phyloP scores from a whole-genome alignment of 2,329 filamentous ascomycete genomes.

The Cladorrhinum sp. region DNA sequence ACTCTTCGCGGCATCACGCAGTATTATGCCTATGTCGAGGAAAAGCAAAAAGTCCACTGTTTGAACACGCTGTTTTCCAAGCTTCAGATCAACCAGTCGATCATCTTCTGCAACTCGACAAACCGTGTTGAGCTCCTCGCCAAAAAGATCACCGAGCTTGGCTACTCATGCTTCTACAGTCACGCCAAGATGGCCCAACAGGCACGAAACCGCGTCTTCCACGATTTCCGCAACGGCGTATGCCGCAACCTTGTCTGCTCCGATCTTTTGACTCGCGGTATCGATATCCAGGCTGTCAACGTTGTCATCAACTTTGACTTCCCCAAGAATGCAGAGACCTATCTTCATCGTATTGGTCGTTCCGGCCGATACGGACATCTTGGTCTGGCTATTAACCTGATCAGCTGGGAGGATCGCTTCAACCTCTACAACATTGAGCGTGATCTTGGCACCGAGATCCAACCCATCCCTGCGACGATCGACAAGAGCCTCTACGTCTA shows the following conservation, averaged over 20 bases:
- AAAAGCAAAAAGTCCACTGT: constrained; percentile 99
- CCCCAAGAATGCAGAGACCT: constrained; percentile 98
- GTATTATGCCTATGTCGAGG: constrained; percentile 98
- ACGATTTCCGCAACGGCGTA: constrained; percentile 97
- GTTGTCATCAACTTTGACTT: constrained; percentile 99
- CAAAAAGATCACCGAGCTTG: constrained; percentile 98
- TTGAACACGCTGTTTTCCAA: constrained; percentile 98
- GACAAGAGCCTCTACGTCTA: constrained; percentile 99
- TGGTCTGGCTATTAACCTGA: constrained; percentile 96
- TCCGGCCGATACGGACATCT: constrained; percentile 96
- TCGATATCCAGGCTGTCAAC: constrained; percentile 98
- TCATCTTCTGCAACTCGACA: constrained; percentile 99
- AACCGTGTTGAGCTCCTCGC: constrained; percentile 96
- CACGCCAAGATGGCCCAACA: constrained; percentile 98
- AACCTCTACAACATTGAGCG: constrained; percentile 99
- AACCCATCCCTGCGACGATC: constrained; percentile 89
- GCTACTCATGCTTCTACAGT: constrained; percentile 99
- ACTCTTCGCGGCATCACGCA: constrained; percentile 97
- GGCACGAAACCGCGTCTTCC: constrained; percentile 96
- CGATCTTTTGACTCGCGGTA: constrained; percentile 94
- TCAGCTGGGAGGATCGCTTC: constrained; percentile 99
- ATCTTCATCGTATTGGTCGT: constrained; percentile 95
- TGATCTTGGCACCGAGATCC: constrained; percentile 94
- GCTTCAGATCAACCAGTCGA: constrained; percentile 99
- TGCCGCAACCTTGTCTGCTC: constrained; percentile 98